Base-by-base conservation (phyloP, 192 early-diverging fungal species). In the Umbelopsis ramanniana region DNA sequence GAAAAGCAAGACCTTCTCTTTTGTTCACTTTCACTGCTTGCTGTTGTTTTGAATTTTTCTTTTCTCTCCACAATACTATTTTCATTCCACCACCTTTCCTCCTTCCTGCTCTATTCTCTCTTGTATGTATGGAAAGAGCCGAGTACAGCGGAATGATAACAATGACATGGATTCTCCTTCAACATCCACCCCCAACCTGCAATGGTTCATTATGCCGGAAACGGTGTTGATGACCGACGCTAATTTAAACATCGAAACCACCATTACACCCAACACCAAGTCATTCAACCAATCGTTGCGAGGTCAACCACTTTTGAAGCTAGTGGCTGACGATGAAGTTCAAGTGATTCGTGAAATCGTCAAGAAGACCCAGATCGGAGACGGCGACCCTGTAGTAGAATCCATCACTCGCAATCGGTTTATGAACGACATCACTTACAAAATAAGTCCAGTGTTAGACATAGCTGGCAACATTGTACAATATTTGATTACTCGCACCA, bases 161-260 rank as follows among this genome's bases (percentile, higher is more conserved):
- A 50, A 50, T n/a, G 15, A 15, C 48, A 21, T 50, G 15, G 48
- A 50, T 37, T 47, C 47, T 19, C 50, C 69, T 47, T 70, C 50
- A 54, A 22, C 48, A n/a, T 14, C 48, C 40, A 68, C 40, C 15
- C 69, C 47, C 46, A 50, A 70, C 48, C 40, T 70, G 48, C 69
- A 52, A 48, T 70, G 69, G 69, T 54, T 48, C 29, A 35, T 40
- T 29, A 70, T 70, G 69, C 47, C 69, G 10, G 69, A 70, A 40
- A 52, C 69, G 7, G 38, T 53, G 6, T 37, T 70, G 1, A 70
- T 70, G 50, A 52, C 53, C 23, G 69, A 70, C 3, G 22, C 69
- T 22, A 35, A 54, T 40, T 35, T 52, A 37, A 52, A 22, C 29
- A 70, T 70, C 26, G 17, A 21, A 21, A 21, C 46, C 11, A 70